These are phyloP conservation scores for Coprinopsis strossmayeri DNA, from an alignment of 768 basidiomycete genomes.

Conservation along the genomic window DNA sequence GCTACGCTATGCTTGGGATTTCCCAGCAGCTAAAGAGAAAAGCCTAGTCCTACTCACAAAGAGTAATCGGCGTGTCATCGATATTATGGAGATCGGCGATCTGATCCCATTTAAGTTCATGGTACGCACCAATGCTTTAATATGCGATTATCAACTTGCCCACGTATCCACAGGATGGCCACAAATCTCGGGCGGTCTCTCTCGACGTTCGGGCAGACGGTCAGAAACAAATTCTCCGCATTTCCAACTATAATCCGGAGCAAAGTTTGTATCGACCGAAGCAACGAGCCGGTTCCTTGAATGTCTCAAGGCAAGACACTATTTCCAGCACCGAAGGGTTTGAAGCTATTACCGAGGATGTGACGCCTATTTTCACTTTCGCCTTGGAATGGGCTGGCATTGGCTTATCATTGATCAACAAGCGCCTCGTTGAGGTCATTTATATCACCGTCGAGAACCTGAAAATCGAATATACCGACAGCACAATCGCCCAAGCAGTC, in stretches of 20 bases:
- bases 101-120: constrained; percentile 84
- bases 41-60: constrained; percentile 62
- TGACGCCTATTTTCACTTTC: constrained; percentile 57
- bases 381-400: constrained; percentile 81
- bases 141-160: not conserved
- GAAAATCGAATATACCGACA: constrained; percentile 81
- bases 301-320: constrained; percentile 60
- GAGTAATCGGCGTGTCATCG: constrained; percentile 58
- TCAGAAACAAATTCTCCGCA: constrained; percentile 74
- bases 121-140: constrained; percentile 31
- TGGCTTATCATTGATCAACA: constrained; percentile 88
- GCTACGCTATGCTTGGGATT: constrained; percentile 87
- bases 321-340: constrained; percentile 72
- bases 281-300: constrained; percentile 36
- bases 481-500: constrained; percentile 70
- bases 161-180: constrained; percentile 35
- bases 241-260: constrained; percentile 83
- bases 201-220: constrained; percentile 91
- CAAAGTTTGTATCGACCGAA: constrained; percentile 84
- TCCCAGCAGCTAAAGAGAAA: constrained; percentile 79
- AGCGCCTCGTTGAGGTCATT: constrained; percentile 79
- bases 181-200: constrained; percentile 64
- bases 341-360: constrained; percentile 78
- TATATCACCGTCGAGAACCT: constrained; percentile 77
- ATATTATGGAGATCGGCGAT: constrained; percentile 94